Base-by-base conservation (phyloP, 2,329 filamentous ascomycete species). In the Pestalotiopsis sp. region DNA sequence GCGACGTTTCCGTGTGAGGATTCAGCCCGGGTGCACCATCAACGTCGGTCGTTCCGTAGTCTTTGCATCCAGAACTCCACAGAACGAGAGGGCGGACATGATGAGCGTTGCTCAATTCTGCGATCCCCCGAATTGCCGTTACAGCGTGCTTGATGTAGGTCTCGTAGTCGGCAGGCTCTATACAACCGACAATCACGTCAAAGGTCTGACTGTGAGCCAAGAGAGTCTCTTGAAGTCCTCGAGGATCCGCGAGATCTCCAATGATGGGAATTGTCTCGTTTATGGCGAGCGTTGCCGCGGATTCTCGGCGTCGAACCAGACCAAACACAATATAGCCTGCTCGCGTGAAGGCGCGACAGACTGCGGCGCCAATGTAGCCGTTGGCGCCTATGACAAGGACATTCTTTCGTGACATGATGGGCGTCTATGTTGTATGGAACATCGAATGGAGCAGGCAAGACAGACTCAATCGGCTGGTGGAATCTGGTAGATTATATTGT, bases 311-410 rank as follows among this genome's bases (percentile, higher is more conserved):
- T 17, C 84, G 78, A 27, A 85, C 74, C 2, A 86, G 79, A 1
- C 84, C 84, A 72, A 81, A 85, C 0, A 81, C 82, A 11, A 71
- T 76, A 79, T 80, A 86, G 1, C 84, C 84, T 9, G 82, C 81
- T 7, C 80, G 79, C 4, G 79, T 77, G 71, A 86, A 87, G 25
- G 83, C 81, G 20, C 80, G 78, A 65, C 79, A 79, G 0, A 86
- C 82, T 0, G 83, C 82, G 25, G 75, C 78, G 45, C 84, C 84
- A 56, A 86, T 82, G 72, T 84, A 86, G 11, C 84, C 84, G 65
- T 84, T 85, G 13, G 84, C 83, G 9, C 84, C 84, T 2, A 81
- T 84, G 27, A 86, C 79, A 6, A 86, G 76, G n/a, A 81, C 83
- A 1, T 49, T 68, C n/a, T 61, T 66, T 20, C 67, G 67, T 17